Conservation (phyloP, 2,329 filamentous ascomycete genomes). For the Diaporthe destruens region DNA sequence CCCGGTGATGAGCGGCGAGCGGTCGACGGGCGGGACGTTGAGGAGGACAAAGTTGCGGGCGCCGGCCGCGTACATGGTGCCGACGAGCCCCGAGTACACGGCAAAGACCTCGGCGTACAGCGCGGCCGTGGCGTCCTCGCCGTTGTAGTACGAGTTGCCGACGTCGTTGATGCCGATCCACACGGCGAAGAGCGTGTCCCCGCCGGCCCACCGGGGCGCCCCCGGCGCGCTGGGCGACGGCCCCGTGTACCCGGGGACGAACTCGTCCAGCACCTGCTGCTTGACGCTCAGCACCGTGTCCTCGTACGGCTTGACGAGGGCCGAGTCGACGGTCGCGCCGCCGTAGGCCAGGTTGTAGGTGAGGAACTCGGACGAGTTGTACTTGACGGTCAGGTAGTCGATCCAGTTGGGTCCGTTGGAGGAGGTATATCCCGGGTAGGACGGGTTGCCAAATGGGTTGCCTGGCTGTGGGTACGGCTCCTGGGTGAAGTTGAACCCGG, state of each 20-base stretch:
- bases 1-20: slow-evolving; percentile 61
- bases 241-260: slow-evolving; percentile 49
- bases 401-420: slow-evolving; percentile 66
- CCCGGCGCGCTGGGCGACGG: slow-evolving; percentile 53
- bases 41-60: slow-evolving; percentile 69
- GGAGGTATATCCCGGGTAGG: slow-evolving; percentile 64
- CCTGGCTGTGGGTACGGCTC: slow-evolving; percentile 60
- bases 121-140: slow-evolving; percentile 46
- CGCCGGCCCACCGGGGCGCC: slow-evolving; percentile 50
- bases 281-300: slow-evolving; percentile 62
- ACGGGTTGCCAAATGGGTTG: slow-evolving; percentile 74
- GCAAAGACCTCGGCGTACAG: slow-evolving; percentile 55
- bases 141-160: slow-evolving; percentile 59
- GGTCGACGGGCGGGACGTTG: slow-evolving; percentile 69
- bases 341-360: slow-evolving; percentile 68
- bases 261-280: slow-evolving; percentile 62
- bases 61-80: slow-evolving; percentile 62
- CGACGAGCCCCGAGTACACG: slow-evolving; percentile 55
- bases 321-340: slow-evolving; percentile 65
- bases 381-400: slow-evolving; percentile 59
- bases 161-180: slow-evolving; percentile 71
- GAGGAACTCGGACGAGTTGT: slow-evolving; percentile 60
- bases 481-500: slow-evolving; percentile 65
- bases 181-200: slow-evolving; percentile 58
- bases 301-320: slow-evolving; percentile 63